Evolutionary conservation across 73 alveolate genomes (phyloP), one percentile per base, ranked within the genome.

Genomic region (Paramecium pentaurelia): DNA sequence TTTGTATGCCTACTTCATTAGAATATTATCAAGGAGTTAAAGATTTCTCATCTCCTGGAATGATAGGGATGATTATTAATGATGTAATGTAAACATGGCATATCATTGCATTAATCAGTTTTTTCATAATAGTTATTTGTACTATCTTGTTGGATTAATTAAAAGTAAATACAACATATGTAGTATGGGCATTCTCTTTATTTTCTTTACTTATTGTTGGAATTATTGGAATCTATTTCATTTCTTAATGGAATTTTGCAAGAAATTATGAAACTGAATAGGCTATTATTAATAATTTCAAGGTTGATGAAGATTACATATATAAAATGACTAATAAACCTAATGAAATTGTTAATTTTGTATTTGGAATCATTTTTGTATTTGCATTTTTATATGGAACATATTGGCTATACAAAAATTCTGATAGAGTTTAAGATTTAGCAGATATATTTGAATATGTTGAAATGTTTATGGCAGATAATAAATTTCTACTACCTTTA

Each of bases 171-270:
- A 77, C 90, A 36, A 45, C 40, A 38, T 42, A 77, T 28, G 40
- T 77, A 77, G 90, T 77, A 16, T 77, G 90, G 90, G 71, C 73
- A 11, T 28, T 77, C 18, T 18, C 90, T 5, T 9, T 77, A 10
- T 77, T 42, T 8, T 20, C 49, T 8, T 42, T 77, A 10, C n/a
- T 77, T 9, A 42, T 77, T 18, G 40, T 36, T 16, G 90, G 60
- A 11, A 4, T 22, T 8, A 22, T 45, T 20, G 90, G 90, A 40
- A 22, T 42, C 40, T 42, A 42, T 42, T 77, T 77, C 40, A 38
- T 38, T 20, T 16, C 28, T 18, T 18, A 45, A 77, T 42, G 90
- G 68, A 42, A 77, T 36, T 38, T 77, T 4, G 90, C 68, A 10
- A 45, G 49, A 45, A 20, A 77, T 40, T 77, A 38, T 42, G 36